phyloP scores from a whole-genome alignment of 164 flowering plant genomes.

The Litsea cubeba region DNA sequence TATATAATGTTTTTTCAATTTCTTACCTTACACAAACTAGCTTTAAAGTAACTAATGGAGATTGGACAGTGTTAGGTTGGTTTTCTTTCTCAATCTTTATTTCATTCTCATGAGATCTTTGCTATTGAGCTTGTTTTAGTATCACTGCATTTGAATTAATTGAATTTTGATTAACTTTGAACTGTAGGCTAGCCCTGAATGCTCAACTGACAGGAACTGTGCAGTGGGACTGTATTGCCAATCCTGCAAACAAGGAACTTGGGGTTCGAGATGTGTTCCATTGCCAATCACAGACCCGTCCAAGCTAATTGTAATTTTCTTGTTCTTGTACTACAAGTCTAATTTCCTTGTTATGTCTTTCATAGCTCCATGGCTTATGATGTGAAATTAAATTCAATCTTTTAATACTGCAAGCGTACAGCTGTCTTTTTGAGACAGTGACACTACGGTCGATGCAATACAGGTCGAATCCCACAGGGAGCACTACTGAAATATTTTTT shows the following conservation, averaged over 20 bases:
- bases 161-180: neutral
- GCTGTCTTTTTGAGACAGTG: too few relatives aligned
- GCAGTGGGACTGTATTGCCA: conserved; percentile 57
- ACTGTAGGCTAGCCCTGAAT: conserved; percentile 41
- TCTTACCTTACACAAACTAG: too few relatives aligned
- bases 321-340: neutral
- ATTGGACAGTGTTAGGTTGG: conserved; percentile 46
- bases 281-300: conserved; percentile 53
- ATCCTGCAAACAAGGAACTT: conserved; percentile 41
- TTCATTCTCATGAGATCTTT: neutral
- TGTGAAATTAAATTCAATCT: too few relatives aligned
- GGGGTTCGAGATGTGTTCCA: conserved; percentile 55
- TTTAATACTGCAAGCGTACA: too few relatives aligned
- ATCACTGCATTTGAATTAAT: neutral
- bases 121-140: neutral
- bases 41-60: too few relatives aligned
- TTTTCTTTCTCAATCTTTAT: too few relatives aligned
- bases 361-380: too few relatives aligned
- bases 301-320: conserved; percentile 44
- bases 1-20: too few relatives aligned
- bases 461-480: too few relatives aligned
- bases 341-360: too few relatives aligned
- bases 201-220: conserved; percentile 56
- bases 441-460: too few relatives aligned
- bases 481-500: too few relatives aligned